Percentiles rank a stretch among this genome's conserved stretches.
Conservation (phyloP, 2,329 filamentous ascomycete genomes). For the Xylaria sp. region DNA sequence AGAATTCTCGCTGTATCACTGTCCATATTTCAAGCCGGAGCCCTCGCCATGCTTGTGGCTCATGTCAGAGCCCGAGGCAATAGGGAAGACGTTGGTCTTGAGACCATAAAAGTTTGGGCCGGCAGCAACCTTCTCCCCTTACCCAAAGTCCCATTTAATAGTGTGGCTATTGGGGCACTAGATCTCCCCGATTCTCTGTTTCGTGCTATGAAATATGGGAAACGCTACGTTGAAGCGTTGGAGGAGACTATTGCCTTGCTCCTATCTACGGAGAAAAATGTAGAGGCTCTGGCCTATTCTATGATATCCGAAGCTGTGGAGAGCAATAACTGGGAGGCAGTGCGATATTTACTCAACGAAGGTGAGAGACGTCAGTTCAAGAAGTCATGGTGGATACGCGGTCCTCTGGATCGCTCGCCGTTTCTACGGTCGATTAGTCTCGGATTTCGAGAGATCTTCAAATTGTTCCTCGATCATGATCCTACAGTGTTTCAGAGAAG, state of each 20-base stretch:
- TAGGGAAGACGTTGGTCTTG: neutral
- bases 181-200: constrained; percentile 8
- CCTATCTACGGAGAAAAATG: neutral
- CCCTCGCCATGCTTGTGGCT: neutral
- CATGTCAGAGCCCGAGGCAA: neutral
- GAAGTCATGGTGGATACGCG: constrained; percentile 1
- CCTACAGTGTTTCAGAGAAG: neutral
- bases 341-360: constrained; percentile 3
- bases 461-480: neutral
- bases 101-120: constrained; percentile 3
- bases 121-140: constrained; percentile 6
- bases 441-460: constrained; percentile 11
- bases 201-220: constrained; percentile 6
- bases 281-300: constrained; percentile 7
- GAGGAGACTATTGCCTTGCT: constrained; percentile 1
- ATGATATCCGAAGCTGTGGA: constrained; percentile 14
- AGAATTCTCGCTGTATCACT: constrained; percentile 8
- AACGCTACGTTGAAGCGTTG: neutral
- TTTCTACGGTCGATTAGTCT: constrained; percentile 10
- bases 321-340: constrained; percentile 1
- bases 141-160: constrained; percentile 3
- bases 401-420: neutral
- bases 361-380: constrained; percentile 2
- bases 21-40: constrained; percentile 12
- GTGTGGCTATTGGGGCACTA: constrained; percentile 4